These are phyloP conservation scores for Fusarium dimerum DNA, from an alignment of 2,329 filamentous ascomycete genomes.

Conservation along the genomic window DNA sequence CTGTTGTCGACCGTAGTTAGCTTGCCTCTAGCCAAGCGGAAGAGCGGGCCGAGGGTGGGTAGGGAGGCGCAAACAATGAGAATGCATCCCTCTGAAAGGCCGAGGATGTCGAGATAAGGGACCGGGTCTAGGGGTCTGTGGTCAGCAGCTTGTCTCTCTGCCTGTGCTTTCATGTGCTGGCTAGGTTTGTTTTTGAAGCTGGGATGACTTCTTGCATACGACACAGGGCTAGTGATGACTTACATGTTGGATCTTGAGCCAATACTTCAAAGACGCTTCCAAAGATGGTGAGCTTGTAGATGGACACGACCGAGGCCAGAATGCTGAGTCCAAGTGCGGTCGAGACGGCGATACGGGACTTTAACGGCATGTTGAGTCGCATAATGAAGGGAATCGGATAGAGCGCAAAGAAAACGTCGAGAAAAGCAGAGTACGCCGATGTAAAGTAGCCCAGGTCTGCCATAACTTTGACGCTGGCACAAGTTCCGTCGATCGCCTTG, in stretches of 20 bases:
- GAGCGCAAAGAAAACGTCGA: slow-evolving; percentile 29
- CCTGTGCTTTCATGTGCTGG: too few relatives aligned
- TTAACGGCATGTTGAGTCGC: slow-evolving; percentile 29
- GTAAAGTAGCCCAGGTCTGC: slow-evolving; percentile 28
- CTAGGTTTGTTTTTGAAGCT: neutral
- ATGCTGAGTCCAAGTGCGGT: slow-evolving; percentile 25
- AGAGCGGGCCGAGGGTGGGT: slow-evolving; percentile 24
- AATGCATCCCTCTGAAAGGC: slow-evolving; percentile 26
- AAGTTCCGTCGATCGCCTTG: slow-evolving; percentile 15
- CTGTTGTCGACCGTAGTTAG: slow-evolving; percentile 11
- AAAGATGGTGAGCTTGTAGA: slow-evolving; percentile 30
- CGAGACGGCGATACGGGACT: slow-evolving; percentile 23
- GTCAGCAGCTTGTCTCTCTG: neutral
- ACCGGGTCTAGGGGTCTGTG: slow-evolving; percentile 4
- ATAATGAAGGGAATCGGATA: slow-evolving; percentile 30
- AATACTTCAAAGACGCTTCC: slow-evolving; percentile 23
- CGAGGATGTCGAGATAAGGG: slow-evolving; percentile 28
- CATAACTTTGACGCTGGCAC: slow-evolving; percentile 19
- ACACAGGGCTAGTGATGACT: neutral
- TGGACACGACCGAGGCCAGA: slow-evolving; percentile 24
- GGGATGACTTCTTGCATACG: neutral
- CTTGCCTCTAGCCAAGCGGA: slow-evolving; percentile 19
- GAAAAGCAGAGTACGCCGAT: slow-evolving; percentile 28
- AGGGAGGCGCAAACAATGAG: slow-evolving; percentile 27
- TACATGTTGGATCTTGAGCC: slow-evolving; percentile 25